Evolutionary conservation across 2,329 filamentous ascomycete genomes (phyloP).

Genomic region (Colletotrichum higginsianum): DNA sequence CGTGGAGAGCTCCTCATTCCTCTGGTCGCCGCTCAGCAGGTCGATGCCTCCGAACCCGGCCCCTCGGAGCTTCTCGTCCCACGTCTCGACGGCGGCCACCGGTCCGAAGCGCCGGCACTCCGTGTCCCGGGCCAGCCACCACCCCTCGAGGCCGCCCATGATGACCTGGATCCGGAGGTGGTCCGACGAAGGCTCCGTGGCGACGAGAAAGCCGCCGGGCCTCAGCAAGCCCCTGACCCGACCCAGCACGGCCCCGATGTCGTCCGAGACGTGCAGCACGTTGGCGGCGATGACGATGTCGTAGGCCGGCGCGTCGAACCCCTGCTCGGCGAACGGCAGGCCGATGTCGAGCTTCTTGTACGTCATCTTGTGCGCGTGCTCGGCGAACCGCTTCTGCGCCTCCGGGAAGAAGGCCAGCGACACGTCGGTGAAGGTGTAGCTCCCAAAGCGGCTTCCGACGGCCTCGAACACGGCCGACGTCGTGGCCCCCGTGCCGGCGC

Average conservation of each 20-base stretch:
- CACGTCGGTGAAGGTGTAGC: constrained; percentile 42
- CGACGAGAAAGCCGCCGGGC: constrained; percentile 50
- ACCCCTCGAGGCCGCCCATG: constrained; percentile 22
- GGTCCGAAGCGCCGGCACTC: constrained; percentile 18
- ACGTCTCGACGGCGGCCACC: not conserved
- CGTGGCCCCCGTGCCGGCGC: constrained; percentile 52
- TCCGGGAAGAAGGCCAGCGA: constrained; percentile 52
- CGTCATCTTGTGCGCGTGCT: constrained; percentile 46
- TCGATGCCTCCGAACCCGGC: constrained; percentile 11
- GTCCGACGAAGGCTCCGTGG: constrained; percentile 45
- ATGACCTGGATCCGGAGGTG: constrained; percentile 14
- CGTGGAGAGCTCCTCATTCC: not conserved
- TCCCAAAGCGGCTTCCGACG: constrained; percentile 33
- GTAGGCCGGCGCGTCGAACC: constrained; percentile 45
- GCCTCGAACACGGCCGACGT: constrained; percentile 47
- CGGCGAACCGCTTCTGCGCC: constrained; percentile 47
- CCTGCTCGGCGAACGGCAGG: constrained; percentile 47
- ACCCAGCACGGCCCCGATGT: constrained; percentile 45
- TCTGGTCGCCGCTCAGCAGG: constrained; percentile 4
- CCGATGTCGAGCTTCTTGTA: constrained; percentile 55
- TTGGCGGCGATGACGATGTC: constrained; percentile 50
- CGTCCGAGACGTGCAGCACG: constrained; percentile 49
- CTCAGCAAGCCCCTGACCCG: constrained; percentile 47
- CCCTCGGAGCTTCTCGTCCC: constrained; percentile 16
- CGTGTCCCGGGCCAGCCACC: constrained; percentile 23